These are phyloP conservation scores for Singerocomus inundabilis DNA, from an alignment of 1,284 basidiomycete genomes.

Conservation along the genomic window DNA sequence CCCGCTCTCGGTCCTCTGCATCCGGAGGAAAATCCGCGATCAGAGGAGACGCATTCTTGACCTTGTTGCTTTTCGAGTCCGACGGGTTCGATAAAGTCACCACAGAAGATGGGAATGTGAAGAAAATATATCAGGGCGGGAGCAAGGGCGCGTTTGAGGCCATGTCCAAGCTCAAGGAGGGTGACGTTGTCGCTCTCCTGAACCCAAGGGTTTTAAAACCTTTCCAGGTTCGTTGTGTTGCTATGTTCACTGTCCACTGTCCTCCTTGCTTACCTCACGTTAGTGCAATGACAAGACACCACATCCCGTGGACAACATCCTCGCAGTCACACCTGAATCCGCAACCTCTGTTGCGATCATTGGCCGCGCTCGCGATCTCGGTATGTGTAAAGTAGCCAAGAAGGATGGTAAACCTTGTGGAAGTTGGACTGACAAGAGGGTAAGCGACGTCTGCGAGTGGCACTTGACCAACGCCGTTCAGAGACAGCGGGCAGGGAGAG, in stretches of 20 bases:
- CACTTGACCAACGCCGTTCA: conserved; percentile 84
- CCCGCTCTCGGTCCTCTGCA: conserved; percentile 51
- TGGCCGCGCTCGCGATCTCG: conserved; percentile 83
- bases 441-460: conserved; percentile 85
- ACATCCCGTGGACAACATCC: conserved; percentile 76
- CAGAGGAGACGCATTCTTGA: conserved; percentile 81
- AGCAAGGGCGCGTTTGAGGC: conserved; percentile 91
- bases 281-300: conserved; percentile 53
- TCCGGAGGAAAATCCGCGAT: conserved; percentile 55
- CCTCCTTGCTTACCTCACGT: not conserved
- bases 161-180: conserved; percentile 81
- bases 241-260: too few species aligned
- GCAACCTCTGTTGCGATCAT: conserved; percentile 80
- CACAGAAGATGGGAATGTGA: conserved; percentile 46
- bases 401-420: conserved; percentile 81
- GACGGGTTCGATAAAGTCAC: conserved; percentile 62
- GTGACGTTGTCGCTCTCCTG: conserved; percentile 85
- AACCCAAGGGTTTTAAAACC: conserved; percentile 89
- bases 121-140: conserved; percentile 80
- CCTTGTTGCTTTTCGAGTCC: conserved; percentile 85
- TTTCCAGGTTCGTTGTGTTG: conserved; percentile 62
- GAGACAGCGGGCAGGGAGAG: conserved; percentile 62
- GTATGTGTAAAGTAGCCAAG: conserved; percentile 75
- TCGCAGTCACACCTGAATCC: conserved; percentile 85
- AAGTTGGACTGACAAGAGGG: conserved; percentile 84